Base-by-base conservation (phyloP, 768 basidiomycete species). In the Suillus luteus region DNA sequence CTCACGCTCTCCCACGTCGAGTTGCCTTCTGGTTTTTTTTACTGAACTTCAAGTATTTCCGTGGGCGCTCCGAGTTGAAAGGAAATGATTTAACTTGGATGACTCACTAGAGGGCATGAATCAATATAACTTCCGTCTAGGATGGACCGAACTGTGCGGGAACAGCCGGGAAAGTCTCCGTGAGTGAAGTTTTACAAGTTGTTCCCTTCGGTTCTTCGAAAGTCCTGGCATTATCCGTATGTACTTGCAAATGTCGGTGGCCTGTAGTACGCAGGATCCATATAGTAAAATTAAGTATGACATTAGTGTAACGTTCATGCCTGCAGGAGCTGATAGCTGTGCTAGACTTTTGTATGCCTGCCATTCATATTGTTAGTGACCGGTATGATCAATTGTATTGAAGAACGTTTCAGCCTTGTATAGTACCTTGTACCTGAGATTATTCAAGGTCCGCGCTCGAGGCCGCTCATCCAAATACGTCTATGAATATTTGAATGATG, bases 371-470 rank as follows among this genome's bases (percentile, higher is more conserved):
- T 43, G 22, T 48, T 24, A 22, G 12, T 14, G 22, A 49, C 48
- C 6, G 19, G 14, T 55, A 5, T 12, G 38, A 24, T 57, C 31
- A 31, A 31, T 24, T 40, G 27, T 24, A 41, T 31, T 31, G 3
- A 41, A 19, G 22, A 19, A 58, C 27, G 57, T 41, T 58, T 58
- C 57, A 41, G 38, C 17, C 17, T 54, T 33, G 49, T 31, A 51
- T n/a, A n/a, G n/a, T 27, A 17, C 15, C 37, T 15, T 40, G 38
- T 58, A 27, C 55, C 38, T 58, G 38, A 58, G 10, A 57, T 41
- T 58, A 58, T 58, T 58, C 19, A 58, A 58, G 40, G 57, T 58
- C 57, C 57, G 57, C 57, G 33, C 33, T 35, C 33, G 57, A 58
- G 40, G 57, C 10, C 24, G 40, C 38, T 58, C 38, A 24, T 5